Percentiles rank a stretch among this genome's conserved stretches.
Evolutionary conservation across 2,329 filamentous ascomycete species (phyloP).

Genomic region (Biscogniauxia marginata): DNA sequence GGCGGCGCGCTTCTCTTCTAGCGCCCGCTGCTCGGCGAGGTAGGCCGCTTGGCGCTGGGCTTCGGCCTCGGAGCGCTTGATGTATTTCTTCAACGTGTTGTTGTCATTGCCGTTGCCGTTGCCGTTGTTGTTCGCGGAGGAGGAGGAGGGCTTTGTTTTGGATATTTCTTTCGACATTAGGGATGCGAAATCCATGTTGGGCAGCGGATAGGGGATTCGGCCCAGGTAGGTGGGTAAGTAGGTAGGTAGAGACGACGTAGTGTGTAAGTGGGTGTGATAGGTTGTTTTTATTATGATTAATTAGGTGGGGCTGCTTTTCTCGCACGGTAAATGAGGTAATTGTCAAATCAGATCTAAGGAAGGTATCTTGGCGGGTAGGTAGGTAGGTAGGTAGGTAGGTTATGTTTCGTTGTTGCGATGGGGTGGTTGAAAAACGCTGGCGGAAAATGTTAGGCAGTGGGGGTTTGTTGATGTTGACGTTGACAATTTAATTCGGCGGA

Average conservation of each 20-base stretch:
- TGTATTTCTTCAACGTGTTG: constrained; percentile 74
- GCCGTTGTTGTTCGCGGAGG: constrained; percentile 2
- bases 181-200: constrained; percentile 87
- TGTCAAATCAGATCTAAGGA: background rate
- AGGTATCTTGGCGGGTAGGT: too few species aligned
- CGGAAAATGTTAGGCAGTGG: too few species aligned
- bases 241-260: background rate
- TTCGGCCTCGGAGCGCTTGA: constrained; percentile 84
- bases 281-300: background rate
- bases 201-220: background rate
- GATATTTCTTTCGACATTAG: constrained; percentile 92
- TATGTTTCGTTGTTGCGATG: too few species aligned
- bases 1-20: constrained; percentile 69
- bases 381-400: too few species aligned
- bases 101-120: constrained; percentile 20
- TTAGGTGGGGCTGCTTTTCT: background rate
- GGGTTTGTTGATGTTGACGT: too few species aligned
- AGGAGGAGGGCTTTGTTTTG: constrained; percentile 58
- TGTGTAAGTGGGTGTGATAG: background rate
- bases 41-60: constrained; percentile 78
- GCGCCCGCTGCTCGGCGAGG: constrained; percentile 72
- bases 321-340: too few species aligned
- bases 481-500: too few species aligned
- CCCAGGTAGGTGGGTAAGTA: too few species aligned
- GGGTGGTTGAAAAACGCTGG: too few species aligned